These are phyloP conservation scores for Paramecium primaurelia DNA, from an alignment of 73 alveolate genomes.

Conservation along the genomic window DNA sequence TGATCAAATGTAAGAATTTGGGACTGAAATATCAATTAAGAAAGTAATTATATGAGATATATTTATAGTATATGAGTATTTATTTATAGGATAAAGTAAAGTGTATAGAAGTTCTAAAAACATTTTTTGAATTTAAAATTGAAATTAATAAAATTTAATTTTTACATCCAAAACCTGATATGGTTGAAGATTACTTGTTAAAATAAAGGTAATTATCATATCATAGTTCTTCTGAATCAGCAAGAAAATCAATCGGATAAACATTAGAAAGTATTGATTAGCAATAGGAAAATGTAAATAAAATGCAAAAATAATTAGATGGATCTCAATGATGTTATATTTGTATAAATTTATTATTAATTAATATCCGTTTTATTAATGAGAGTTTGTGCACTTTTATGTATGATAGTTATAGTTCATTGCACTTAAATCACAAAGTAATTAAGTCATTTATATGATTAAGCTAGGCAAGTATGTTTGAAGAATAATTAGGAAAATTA, in stretches of 20 bases:
- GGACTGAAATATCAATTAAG: background rate
- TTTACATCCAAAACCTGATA: background rate
- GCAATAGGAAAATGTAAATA: background rate
- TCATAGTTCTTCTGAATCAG: background rate
- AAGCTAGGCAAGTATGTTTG: slow-evolving; percentile 36
- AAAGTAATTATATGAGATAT: background rate
- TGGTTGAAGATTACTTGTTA: background rate
- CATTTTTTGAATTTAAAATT: background rate
- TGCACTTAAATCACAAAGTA: background rate
- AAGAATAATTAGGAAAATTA: background rate
- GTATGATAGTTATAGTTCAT: background rate
- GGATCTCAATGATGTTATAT: background rate
- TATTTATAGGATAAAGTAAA: background rate
- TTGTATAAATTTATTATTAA: background rate
- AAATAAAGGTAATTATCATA: background rate
- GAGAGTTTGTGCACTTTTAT: background rate
- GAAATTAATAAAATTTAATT: background rate
- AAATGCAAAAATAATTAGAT: background rate
- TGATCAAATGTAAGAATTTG: background rate
- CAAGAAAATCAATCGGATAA: background rate
- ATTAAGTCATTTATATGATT: background rate
- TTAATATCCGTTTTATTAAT: background rate
- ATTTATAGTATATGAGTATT: background rate
- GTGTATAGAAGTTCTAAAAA: background rate
- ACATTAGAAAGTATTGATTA: background rate